phyloP scores from a whole-genome alignment of 2,329 filamentous ascomycete genomes.

The Macrophomina tecta region DNA sequence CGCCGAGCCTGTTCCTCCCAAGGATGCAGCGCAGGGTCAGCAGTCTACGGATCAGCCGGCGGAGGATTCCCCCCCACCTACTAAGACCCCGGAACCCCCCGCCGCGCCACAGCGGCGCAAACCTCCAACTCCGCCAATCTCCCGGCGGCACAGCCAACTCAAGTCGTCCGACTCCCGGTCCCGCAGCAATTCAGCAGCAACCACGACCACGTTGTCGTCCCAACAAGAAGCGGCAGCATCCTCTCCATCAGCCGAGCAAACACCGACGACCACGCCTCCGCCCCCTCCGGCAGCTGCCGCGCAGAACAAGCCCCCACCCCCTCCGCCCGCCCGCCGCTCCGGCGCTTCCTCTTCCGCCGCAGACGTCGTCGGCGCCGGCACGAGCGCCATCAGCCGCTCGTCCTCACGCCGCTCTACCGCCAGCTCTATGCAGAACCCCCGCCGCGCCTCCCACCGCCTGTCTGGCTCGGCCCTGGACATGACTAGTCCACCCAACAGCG shows the following conservation, averaged over 20 bases:
- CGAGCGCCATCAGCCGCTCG: constrained; percentile 18
- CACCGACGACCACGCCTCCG: background rate
- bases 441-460: constrained; percentile 17
- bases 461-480: constrained; percentile 23
- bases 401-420: constrained; percentile 26
- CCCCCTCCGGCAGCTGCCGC: background rate
- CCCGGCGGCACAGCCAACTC: constrained; percentile 42
- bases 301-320: constrained; percentile 19
- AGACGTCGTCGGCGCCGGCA: background rate
- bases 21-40: background rate
- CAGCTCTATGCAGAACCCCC: constrained; percentile 21
- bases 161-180: constrained; percentile 38
- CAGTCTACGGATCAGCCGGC: background rate
- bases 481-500: background rate
- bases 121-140: constrained; percentile 39
- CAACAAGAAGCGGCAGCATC: constrained; percentile 31
- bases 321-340: constrained; percentile 23
- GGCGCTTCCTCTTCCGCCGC: constrained; percentile 16
- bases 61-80: constrained; percentile 4
- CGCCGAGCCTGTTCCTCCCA: constrained; percentile 30
- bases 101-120: constrained; percentile 32
- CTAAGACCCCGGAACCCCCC: constrained; percentile 15
- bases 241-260: background rate
- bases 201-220: constrained; percentile 37
- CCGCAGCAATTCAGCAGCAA: constrained; percentile 45